phyloP scores from a whole-genome alignment of 2,329 filamentous ascomycete genomes.

The Simplicillium sp. region DNA sequence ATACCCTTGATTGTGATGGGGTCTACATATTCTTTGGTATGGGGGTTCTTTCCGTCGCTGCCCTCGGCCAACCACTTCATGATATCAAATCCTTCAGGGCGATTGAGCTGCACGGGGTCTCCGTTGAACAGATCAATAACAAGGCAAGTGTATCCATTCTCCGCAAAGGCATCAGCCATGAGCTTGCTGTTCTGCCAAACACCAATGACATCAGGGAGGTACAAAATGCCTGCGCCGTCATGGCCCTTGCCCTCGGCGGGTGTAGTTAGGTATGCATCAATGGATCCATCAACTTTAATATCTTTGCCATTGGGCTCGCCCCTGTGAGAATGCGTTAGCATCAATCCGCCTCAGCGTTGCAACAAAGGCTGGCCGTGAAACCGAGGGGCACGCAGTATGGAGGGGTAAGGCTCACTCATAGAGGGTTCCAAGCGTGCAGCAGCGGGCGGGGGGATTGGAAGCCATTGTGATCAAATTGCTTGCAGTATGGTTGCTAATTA shows the following conservation, averaged over 20 bases:
- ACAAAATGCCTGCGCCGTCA: slow-evolving; percentile 21
- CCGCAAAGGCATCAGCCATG: slow-evolving; percentile 29
- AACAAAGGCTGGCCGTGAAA: slow-evolving; percentile 1
- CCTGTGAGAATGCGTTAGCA: slow-evolving; percentile 18
- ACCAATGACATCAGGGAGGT: slow-evolving; percentile 26
- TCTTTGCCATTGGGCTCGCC: slow-evolving; percentile 36
- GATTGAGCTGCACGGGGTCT: slow-evolving; percentile 18
- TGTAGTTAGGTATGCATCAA: slow-evolving; percentile 12
- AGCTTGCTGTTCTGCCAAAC: slow-evolving; percentile 30
- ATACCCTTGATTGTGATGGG: slow-evolving; percentile 27
- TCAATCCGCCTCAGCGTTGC: neutral
- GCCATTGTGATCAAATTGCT: slow-evolving; percentile 29
- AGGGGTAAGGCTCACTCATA: slow-evolving; percentile 35
- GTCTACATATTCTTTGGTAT: slow-evolving; percentile 21
- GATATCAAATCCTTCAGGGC: slow-evolving; percentile 18
- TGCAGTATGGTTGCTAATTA: neutral
- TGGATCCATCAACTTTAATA: slow-evolving; percentile 28
- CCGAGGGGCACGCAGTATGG: neutral
- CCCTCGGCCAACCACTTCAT: slow-evolving; percentile 28
- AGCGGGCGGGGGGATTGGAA: slow-evolving; percentile 40
- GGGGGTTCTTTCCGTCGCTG: slow-evolving; percentile 36
- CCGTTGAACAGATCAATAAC: slow-evolving; percentile 28
- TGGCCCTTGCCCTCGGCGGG: slow-evolving; percentile 12
- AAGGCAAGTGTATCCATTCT: slow-evolving; percentile 27
- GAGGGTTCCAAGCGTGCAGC: slow-evolving; percentile 42